Evolutionary conservation across 1,284 basidiomycete genomes (phyloP).

Genomic region (Marasmius tenuissimus): DNA sequence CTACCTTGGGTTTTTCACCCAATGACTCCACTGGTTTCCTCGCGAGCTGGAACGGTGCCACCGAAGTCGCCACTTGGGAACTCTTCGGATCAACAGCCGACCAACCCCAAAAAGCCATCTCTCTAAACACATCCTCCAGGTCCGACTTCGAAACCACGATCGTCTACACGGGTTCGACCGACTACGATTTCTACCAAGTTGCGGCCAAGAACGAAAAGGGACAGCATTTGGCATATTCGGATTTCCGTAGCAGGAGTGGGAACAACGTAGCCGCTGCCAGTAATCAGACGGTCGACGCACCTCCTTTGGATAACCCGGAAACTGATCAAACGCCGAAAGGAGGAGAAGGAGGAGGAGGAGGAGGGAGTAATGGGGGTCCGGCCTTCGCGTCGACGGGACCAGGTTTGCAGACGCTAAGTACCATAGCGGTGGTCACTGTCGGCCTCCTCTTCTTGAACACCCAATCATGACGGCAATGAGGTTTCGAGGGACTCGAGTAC

Average conservation of each 20-base stretch:
- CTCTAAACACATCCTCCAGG: neutral
- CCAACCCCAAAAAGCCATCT: neutral
- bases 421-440: neutral
- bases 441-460: too few species aligned
- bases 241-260: neutral
- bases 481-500: too few species aligned
- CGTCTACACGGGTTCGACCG: conserved; percentile 1
- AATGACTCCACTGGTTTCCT: neutral
- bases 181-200: conserved; percentile 5
- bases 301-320: neutral
- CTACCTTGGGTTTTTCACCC: neutral
- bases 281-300: neutral
- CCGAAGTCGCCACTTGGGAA: conserved; percentile 3
- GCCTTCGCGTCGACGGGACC: neutral
- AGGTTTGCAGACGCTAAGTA: neutral
- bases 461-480: too few species aligned
- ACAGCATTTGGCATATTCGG: neutral
- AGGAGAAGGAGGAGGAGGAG: neutral
- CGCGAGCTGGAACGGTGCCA: conserved; percentile 8
- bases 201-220: neutral
- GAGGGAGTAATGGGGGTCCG: neutral
- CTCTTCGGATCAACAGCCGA: conserved; percentile 1
- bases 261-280: neutral
- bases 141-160: conserved; percentile 8
- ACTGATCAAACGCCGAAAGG: neutral